Conservation (phyloP, 2,329 filamentous ascomycete species). For the Trichoderma sp. region DNA sequence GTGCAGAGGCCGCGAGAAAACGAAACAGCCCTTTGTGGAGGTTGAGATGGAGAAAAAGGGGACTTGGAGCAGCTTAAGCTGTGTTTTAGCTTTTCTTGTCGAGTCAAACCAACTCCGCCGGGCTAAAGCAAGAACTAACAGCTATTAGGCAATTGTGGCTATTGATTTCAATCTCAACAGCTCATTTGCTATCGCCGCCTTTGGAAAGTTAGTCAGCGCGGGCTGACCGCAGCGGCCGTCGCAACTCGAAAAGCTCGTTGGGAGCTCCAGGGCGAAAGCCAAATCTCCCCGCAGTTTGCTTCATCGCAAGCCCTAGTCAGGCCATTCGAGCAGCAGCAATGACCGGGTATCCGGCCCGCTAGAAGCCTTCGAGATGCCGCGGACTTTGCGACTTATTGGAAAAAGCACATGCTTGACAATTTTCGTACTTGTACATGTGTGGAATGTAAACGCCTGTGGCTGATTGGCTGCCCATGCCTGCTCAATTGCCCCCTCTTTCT, state of each 20-base stretch:
- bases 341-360: background rate
- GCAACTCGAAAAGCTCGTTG: background rate
- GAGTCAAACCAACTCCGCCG: conserved; percentile 5
- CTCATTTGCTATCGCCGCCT: background rate
- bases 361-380: background rate
- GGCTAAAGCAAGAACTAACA: background rate
- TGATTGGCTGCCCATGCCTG: background rate
- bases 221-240: conserved; percentile 20
- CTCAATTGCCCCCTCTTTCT: background rate
- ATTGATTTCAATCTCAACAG: background rate
- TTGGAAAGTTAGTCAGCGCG: conserved; percentile 11
- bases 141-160: background rate
- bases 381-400: background rate
- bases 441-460: background rate
- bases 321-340: conserved; percentile 14
- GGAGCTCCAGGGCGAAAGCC: background rate
- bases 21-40: conserved; percentile 9
- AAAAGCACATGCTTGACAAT: background rate
- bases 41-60: conserved; percentile 23
- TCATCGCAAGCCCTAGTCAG: conserved; percentile 3
- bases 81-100: conserved; percentile 9
- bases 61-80: background rate
- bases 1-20: conserved; percentile 10
- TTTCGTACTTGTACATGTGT: background rate
- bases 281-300: background rate